These are phyloP conservation scores for Coemansia sp. DNA, from an alignment of 192 early-diverging fungal species.

Conservation along the genomic window DNA sequence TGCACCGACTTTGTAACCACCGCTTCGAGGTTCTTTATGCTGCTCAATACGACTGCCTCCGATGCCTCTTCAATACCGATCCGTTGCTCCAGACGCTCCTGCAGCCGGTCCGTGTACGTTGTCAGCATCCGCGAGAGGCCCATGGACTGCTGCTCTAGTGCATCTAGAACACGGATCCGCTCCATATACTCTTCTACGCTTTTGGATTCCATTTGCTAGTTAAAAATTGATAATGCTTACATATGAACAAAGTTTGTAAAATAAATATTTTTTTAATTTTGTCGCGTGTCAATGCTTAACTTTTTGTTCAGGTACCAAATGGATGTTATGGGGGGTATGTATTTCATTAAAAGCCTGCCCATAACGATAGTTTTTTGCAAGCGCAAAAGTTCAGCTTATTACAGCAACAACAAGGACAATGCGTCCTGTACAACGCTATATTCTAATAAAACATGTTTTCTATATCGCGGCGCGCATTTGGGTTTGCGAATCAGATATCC, in stretches of 20 bases:
- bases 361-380: background rate
- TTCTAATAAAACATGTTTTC: background rate
- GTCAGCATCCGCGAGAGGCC: slow-evolving; percentile 50
- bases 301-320: no score
- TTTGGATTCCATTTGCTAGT: slow-evolving; percentile 38
- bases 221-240: no score
- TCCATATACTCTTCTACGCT: slow-evolving; percentile 50
- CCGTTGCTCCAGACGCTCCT: slow-evolving; percentile 40
- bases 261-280: no score
- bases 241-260: no score
- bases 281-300: no score
- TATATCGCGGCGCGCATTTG: background rate
- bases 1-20: slow-evolving; percentile 14
- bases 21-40: slow-evolving; percentile 24
- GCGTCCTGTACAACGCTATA: no score
- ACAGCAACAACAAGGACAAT: no score
- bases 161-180: slow-evolving; percentile 44
- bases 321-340: background rate
- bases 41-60: slow-evolving; percentile 21
- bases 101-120: slow-evolving; percentile 45
- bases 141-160: slow-evolving; percentile 49
- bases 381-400: background rate
- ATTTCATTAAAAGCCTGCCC: background rate
- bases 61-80: slow-evolving; percentile 30
- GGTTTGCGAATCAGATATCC: background rate